phyloP scores from a whole-genome alignment of 2,329 filamentous ascomycete species.

The Pyrenophora seminiperda region DNA sequence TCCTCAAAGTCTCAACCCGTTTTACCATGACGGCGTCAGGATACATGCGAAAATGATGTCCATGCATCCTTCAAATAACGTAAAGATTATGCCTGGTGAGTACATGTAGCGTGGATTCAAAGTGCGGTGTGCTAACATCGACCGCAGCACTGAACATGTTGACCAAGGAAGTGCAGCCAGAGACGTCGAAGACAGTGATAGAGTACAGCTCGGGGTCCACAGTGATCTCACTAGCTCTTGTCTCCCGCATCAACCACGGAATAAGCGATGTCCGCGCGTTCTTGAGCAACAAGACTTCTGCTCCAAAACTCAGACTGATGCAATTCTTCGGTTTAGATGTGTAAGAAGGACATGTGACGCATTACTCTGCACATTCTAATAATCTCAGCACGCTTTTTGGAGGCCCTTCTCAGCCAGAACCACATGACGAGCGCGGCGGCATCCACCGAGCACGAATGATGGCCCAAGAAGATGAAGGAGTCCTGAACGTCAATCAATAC shows the following conservation, averaged over 20 bases:
- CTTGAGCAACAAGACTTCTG: conserved; percentile 29
- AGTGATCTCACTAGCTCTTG: conserved; percentile 29
- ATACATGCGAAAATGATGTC: conserved; percentile 72
- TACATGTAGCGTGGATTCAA: background rate
- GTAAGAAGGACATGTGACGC: conserved; percentile 3
- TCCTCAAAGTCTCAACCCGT: conserved; percentile 62
- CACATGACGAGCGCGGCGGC: conserved; percentile 24
- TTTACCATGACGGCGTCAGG: conserved; percentile 61
- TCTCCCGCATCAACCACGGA: conserved; percentile 26
- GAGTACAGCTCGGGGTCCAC: conserved; percentile 32
- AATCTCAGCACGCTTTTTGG: conserved; percentile 54
- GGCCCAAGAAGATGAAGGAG: conserved; percentile 46
- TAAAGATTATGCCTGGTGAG: conserved; percentile 65
- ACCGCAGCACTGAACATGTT: conserved; percentile 28
- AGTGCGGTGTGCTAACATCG: background rate
- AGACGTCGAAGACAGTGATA: conserved; percentile 23
- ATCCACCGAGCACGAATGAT: conserved; percentile 21
- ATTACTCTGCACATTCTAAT: background rate
- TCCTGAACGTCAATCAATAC: conserved; percentile 63
- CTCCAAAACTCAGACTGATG: conserved; percentile 24
- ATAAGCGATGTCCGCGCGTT: conserved; percentile 25
- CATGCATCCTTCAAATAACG: conserved; percentile 67
- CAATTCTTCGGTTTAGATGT: conserved; percentile 33
- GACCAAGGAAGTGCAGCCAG: conserved; percentile 16
- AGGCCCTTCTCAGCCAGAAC: conserved; percentile 51